Evolutionary conservation across 169 alveolate genomes (phyloP), one percentile per base, ranked within the genome.

Genomic region (Miamiensis avidus): DNA sequence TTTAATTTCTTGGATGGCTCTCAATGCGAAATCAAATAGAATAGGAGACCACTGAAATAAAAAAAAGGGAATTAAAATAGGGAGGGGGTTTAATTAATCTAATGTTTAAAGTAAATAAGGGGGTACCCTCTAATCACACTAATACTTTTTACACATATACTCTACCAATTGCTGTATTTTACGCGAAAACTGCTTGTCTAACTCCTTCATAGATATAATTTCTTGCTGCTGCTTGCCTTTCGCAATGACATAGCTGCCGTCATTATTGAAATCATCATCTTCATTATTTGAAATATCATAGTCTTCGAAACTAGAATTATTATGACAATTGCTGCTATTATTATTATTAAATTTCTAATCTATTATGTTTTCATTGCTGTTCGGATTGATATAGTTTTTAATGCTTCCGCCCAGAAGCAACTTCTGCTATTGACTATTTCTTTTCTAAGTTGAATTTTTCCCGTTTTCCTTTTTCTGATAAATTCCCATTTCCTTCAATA

Each of bases 401-500:
- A 28, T 65, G 64, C 64, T 33, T 28, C 64, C 72, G 33, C 75
- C 64, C 30, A 29, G 26, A n/a, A n/a, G n/a, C n/a, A n/a, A n/a
- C n/a, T n/a, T n/a, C n/a, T n/a, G n/a, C n/a, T n/a, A n/a, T n/a
- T n/a, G n/a, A n/a, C n/a, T n/a, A n/a, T n/a, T n/a, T n/a, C n/a
- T n/a, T n/a, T n/a, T n/a, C n/a, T n/a, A n/a, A n/a, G n/a, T n/a
- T n/a, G n/a, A n/a, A n/a, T n/a, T n/a, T n/a, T 73, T 79, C n/a
- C 28, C 31, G 27, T 79, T 49, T 49, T 65, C 30, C 69, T 73
- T 30, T 25, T 72, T 29, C 33, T 34, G 64, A 31, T 74, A 82
- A 30, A 75, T 72, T n/a, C n/a, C n/a, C n/a, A n/a, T n/a, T n/a
- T n/a, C n/a, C 69, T 75, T 73, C 81, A 32, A 29, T 32, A 82